Percentiles rank a stretch among this genome's conserved stretches.
These are phyloP conservation scores for Euphorbia schlechtendalii DNA, from an alignment of 441 rosid genomes.

Conservation along the genomic window DNA sequence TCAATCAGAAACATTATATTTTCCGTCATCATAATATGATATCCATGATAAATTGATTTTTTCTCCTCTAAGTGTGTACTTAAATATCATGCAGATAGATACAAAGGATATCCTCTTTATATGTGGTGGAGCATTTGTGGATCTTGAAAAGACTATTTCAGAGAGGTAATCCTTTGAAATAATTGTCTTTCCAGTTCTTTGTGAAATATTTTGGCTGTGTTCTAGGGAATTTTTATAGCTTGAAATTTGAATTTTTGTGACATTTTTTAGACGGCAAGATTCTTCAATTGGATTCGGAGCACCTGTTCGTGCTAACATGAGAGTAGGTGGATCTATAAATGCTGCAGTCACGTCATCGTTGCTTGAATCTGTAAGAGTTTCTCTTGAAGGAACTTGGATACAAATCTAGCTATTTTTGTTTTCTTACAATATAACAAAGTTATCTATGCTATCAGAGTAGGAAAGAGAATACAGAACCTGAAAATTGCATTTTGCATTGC, in stretches of 20 bases:
- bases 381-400: conserved; percentile 6
- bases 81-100: conserved; percentile 51
- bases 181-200: conserved; percentile 4
- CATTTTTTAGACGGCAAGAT: conserved; percentile 68
- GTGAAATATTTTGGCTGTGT: conserved; percentile 10
- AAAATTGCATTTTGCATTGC: conserved; percentile 21
- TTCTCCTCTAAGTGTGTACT: not conserved
- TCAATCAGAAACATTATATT: not conserved
- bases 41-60: not conserved
- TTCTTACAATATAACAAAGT: not conserved
- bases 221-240: conserved; percentile 18
- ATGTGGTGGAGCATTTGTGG: conserved; percentile 94
- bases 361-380: conserved; percentile 67
- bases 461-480: conserved; percentile 5
- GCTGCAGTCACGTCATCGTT: conserved; percentile 75
- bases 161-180: conserved; percentile 51
- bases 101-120: conserved; percentile 92
- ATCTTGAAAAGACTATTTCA: conserved; percentile 89
- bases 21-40: not conserved
- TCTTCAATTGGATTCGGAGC: conserved; percentile 97
- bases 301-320: conserved; percentile 94
- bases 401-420: not conserved
- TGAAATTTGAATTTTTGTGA: conserved; percentile 12
- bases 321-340: conserved; percentile 57
- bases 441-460: not conserved